Conservation (phyloP, 2,329 filamentous ascomycete species). For the Clonostachys rhizophaga region DNA sequence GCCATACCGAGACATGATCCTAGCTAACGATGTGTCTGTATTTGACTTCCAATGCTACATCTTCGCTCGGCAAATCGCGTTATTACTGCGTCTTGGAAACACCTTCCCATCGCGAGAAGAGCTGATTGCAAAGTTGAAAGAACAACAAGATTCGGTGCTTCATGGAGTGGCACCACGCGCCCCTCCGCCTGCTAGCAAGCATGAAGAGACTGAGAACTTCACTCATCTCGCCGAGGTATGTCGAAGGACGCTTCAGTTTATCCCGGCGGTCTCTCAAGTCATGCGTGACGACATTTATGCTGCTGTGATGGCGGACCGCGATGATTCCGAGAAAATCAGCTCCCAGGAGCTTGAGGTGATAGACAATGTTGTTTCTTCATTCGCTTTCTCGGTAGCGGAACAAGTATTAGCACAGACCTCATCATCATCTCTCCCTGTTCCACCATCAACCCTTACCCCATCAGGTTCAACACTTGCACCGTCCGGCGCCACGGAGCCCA, state of each 20-base stretch:
- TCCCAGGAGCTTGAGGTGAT: slow-evolving; percentile 46
- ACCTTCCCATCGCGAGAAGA: slow-evolving; percentile 59
- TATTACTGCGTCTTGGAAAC: slow-evolving; percentile 81
- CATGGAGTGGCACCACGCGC: slow-evolving; percentile 51
- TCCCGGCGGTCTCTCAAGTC: slow-evolving; percentile 73
- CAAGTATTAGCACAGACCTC: slow-evolving; percentile 74
- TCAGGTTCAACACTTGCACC: slow-evolving; percentile 3
- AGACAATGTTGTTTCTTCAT: slow-evolving; percentile 73
- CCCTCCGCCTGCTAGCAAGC: slow-evolving; percentile 36
- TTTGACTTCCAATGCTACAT: slow-evolving; percentile 96
- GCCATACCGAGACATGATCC: slow-evolving; percentile 84
- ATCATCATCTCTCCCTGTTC: slow-evolving; percentile 63
- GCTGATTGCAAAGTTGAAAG: slow-evolving; percentile 55
- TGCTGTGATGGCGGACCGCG: slow-evolving; percentile 21
- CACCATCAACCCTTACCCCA: slow-evolving; percentile 47
- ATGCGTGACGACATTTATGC: slow-evolving; percentile 71
- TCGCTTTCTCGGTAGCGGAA: slow-evolving; percentile 71
- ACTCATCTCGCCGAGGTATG: slow-evolving; percentile 82
- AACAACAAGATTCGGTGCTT: slow-evolving; percentile 55
- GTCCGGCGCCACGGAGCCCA: slow-evolving; percentile 48
- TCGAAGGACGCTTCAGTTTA: slow-evolving; percentile 75
- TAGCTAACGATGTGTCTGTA: slow-evolving; percentile 90
- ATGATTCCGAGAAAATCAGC: slow-evolving; percentile 15
- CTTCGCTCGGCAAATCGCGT: slow-evolving; percentile 79
- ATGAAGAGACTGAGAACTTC: slow-evolving; percentile 68